Base-by-base conservation (phyloP, 768 basidiomycete species). In the Kwoniella newhampshirensis region DNA sequence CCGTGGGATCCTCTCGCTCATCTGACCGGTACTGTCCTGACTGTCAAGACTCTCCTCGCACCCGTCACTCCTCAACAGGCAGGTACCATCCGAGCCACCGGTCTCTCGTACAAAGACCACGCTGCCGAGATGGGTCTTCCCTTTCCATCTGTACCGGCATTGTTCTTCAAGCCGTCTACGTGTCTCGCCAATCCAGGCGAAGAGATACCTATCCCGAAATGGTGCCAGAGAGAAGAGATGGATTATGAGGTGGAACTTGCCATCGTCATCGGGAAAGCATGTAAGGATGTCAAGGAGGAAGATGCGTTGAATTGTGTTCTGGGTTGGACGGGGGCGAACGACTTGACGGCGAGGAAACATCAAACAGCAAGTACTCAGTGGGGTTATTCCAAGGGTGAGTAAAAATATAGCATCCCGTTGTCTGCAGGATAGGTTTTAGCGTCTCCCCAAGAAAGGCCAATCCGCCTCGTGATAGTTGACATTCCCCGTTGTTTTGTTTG, bases 261-360 rank as follows among this genome's bases (percentile, higher is more conserved):
- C 27, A 82, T 91, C 63, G 86, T 91, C 57, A 87, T 92, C 46
- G 88, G 88, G 36, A 88, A 86, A 68, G 70, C 84, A 1, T 86
- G 87, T 17, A 88, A 86, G 79, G 76, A 91, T 67, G 88, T 91
- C 21, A 81, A 84, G 0, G 87, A 87, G 68, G 83, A 79, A 1
- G 83, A 91, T 3, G 90, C 90, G 0, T 79, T 91, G 30, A 85
- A 89, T 73, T 89, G 90, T 62, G 87, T 92, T n/a, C 81, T 91
- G 0, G 90, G 83, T 0, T 92, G 41, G 39, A 64, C 57, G 15
- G 36, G 35, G 25, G 63, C 54, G 11, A 64, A 64, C 32, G 63
- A 64, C 32, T 15, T 64, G 43, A 60, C 57, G 25, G 64, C 57
- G 27, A 43, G 66, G 20, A 62, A 64, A 35, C 48, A 59, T 28